Evolutionary conservation across 495 filamentous ascomycete genomes (phyloP), one percentile per base, ranked within the genome.

Genomic region (Aspergillus olivimuriae): DNA sequence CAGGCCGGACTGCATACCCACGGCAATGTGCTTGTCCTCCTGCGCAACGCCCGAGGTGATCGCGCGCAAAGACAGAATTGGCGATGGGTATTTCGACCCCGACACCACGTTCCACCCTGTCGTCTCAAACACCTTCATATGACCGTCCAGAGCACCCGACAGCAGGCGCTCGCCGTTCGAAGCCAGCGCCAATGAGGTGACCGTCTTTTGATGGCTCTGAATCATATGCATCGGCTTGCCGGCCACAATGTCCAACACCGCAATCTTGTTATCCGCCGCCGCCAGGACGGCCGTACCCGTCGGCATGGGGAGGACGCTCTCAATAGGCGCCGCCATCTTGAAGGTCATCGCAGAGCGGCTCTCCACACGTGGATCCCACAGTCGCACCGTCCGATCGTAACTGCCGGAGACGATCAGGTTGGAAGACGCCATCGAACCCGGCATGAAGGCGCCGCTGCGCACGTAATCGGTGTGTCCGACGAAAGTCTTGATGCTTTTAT

Each of bases 121-220:
- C 1, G 89, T 92, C 65, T 97, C 91, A 50, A 91, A 95, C 28
- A 97, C 77, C 69, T 99, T 99, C 63, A 99, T 77, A 58, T 96
- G 92, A 11, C 94, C 94, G 62, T 99, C 92, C 23, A 99, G 70
- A 12, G 81, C 84, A 60, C 88, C 94, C 57, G 78, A 87, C 46
- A 99, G 76, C 36, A 99, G 71, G 34, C 94, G 77, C 37, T 80
- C 79, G 14, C 82, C 80, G 51, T 86, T 81, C 21, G 85, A 87
- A 0, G 89, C 92, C n/a, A 81, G 59, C 12, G 73, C 72, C 24
- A 99, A 74, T 3, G 86, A 78, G 0, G 92, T 97, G 22, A 99
- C 88, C 0, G 92, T 95, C 78, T 96, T 97, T 65, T 99, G 92
- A 62, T 99, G 94, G 57, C 89, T 95, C 42, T 84, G 81, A 33